These are phyloP conservation scores for Mediolabrus comicus DNA, from an alignment of 108 stramenopile species.

Conservation along the genomic window DNA sequence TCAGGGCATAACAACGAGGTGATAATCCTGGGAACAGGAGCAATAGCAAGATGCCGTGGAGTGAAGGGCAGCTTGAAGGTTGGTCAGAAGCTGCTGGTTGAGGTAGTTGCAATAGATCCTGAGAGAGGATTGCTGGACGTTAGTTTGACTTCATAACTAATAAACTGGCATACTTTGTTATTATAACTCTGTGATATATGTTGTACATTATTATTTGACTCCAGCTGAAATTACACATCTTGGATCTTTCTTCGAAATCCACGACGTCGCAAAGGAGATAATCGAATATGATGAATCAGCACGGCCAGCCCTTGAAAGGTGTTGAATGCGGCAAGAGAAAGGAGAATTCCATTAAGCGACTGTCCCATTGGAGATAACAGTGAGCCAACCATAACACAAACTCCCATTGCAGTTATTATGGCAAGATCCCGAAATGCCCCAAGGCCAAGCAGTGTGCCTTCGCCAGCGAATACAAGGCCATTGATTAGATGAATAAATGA, in stretches of 20 bases:
- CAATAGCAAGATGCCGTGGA: slow-evolving; percentile 47
- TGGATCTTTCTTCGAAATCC: slow-evolving; percentile 2
- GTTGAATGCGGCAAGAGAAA: slow-evolving; percentile 61
- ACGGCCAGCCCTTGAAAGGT: slow-evolving; percentile 59
- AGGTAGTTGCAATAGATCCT: slow-evolving; percentile 54
- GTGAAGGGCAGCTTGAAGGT: slow-evolving; percentile 53
- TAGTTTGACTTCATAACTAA: slow-evolving; percentile 17
- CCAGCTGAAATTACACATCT: neutral
- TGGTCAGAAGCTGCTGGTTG: slow-evolving; percentile 58
- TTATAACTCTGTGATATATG: neutral
- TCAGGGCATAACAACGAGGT: slow-evolving; percentile 71
- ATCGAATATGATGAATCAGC: slow-evolving; percentile 59
- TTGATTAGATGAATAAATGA: slow-evolving; percentile 71
- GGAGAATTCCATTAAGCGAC: slow-evolving; percentile 66
- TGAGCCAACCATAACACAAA: slow-evolving; percentile 53
- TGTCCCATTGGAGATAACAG: slow-evolving; percentile 59
- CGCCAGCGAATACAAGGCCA: slow-evolving; percentile 75
- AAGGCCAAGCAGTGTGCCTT: slow-evolving; percentile 77
- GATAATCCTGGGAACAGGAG: slow-evolving; percentile 60
- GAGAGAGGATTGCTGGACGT: slow-evolving; percentile 49
- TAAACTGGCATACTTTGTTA: neutral
- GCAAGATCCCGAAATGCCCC: slow-evolving; percentile 64
- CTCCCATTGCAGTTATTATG: slow-evolving; percentile 52
- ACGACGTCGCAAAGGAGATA: slow-evolving; percentile 57
- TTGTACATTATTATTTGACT: neutral